Evolutionary conservation across 2,329 filamentous ascomycete genomes (phyloP), one percentile per base, ranked within the genome.

Genomic region (Colletotrichum tabaci): DNA sequence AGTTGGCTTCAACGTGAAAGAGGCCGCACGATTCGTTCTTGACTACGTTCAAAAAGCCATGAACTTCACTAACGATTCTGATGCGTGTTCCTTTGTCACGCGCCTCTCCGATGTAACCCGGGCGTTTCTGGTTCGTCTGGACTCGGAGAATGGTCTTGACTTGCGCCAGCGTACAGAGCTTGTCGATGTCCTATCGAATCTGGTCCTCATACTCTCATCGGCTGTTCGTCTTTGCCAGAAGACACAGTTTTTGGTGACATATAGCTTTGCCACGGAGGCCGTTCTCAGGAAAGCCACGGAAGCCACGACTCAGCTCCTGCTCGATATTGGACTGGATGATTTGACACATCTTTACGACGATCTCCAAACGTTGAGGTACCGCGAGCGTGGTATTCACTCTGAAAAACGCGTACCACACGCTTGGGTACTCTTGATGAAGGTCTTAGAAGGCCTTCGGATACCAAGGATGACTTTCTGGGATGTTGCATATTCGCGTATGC

Each of bases 401-500:
- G 84, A 88, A 42, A 78, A 83, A n/a, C 77, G 81, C 16, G 73
- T 78, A 2, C 75, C 87, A 10, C 85, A 89, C 67, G 86, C 87
- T 12, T 93, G 91, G 91, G 85, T 90, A 2, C 81, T 88, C 26
- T 72, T 89, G 5, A 89, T 91, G 76, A 86, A 87, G 58, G 80
- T 87, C 0, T 77, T 92, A 5, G 85, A 87, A 38, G 80, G 83
- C 44, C 84, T 86, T 15, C 79, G 79, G 9, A 87, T 91, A 52
- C 85, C 86, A 2, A 83, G 85, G 61, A 81, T 83, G 26, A 86
- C 86, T 1, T 92, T 93, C 74, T 92, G 90, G 91, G 89, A 91
- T 66, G 74, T 91, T 42, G 77, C 85, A 2, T 86, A 88, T 70
- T 75, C 82, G 7, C 78, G 82, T 13, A 79, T 90, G 70, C 76